phyloP scores from a whole-genome alignment of 441 rosid species.

The Croton setiger region DNA sequence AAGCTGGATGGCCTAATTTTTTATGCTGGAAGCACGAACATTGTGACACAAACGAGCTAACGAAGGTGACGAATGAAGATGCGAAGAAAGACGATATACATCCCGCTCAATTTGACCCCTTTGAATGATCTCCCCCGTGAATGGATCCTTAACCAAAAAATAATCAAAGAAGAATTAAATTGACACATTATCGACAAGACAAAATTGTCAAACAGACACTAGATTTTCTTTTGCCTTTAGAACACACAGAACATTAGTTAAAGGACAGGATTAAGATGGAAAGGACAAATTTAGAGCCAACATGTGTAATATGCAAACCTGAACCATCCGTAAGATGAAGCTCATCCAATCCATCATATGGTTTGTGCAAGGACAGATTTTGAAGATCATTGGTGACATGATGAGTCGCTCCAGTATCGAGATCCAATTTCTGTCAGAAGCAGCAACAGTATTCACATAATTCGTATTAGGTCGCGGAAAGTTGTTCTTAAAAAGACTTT shows the following conservation, averaged over 20 bases:
- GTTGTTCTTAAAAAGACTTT: not conserved
- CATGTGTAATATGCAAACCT: not conserved
- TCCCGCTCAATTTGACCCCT: not conserved
- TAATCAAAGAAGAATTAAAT: not conserved
- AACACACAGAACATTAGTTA: not conserved
- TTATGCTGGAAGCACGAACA: not conserved
- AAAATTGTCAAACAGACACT: not conserved
- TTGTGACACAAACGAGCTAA: not conserved
- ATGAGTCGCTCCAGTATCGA: not conserved
- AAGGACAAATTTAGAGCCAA: not conserved
- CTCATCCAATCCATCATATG: not conserved
- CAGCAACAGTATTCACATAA: not conserved
- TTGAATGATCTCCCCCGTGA: not conserved
- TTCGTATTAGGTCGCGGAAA: not conserved
- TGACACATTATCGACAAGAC: not conserved
- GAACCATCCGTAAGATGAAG: not conserved
- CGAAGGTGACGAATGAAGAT: not conserved
- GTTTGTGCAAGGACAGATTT: not conserved
- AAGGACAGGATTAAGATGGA: not conserved
- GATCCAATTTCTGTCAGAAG: not conserved
- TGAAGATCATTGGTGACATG: not conserved
- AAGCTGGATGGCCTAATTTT: not conserved
- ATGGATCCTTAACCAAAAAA: not conserved
- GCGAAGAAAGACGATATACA: not conserved
- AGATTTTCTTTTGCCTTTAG: not conserved